Evolutionary conservation across 345 rosid genomes (phyloP), one percentile per base, ranked within the genome.

Genomic region (Pistacia vera): DNA sequence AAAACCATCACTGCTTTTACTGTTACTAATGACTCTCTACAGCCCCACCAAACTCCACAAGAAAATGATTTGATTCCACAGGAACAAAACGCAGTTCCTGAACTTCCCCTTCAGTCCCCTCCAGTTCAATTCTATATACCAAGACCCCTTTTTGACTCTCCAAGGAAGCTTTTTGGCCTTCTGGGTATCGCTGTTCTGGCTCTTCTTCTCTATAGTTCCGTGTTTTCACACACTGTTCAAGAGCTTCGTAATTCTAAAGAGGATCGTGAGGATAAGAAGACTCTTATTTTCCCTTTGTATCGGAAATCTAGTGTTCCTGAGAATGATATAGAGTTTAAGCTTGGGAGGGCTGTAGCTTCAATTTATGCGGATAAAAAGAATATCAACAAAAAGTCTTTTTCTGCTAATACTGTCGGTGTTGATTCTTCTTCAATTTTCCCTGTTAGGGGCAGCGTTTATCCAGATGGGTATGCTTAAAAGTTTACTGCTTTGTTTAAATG

Each of bases 1-100:
- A 95, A 95, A 86, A 95, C 98, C 54, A 91, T 95, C 81, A 86
- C 99, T 68, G 93, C 94, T 78, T 88, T 85, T 73, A 90, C 96
- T 41, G 81, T 95, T 76, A 81, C 93, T 46, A 81, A 83, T 65
- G 86, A 78, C 72, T 70, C 75, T 36, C 72, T 85, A 18, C 85
- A 67, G 2, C 54, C 83, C 20, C 70, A 60, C 56, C 83, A 35
- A 17, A 67, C 84, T 33, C 84, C 59, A 44, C 70, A 14, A 62
- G 46, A 41, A 41, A 41, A 41, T 41, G 46, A 8, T 41, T 8
- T 41, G 46, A 41, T 41, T 41, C 9, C 46, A 5, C 8, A 41
- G 1, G 46, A 41, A 7, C 46, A 61, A 72, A 20, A 59, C 41
- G 17, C 49, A n/a, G 46, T 41, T 41, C 46, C 46, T 41, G 46